Evolutionary conservation across 2,329 filamentous ascomycete genomes (phyloP), one percentile per base, ranked within the genome.

Genomic region (Venturia carpophila): DNA sequence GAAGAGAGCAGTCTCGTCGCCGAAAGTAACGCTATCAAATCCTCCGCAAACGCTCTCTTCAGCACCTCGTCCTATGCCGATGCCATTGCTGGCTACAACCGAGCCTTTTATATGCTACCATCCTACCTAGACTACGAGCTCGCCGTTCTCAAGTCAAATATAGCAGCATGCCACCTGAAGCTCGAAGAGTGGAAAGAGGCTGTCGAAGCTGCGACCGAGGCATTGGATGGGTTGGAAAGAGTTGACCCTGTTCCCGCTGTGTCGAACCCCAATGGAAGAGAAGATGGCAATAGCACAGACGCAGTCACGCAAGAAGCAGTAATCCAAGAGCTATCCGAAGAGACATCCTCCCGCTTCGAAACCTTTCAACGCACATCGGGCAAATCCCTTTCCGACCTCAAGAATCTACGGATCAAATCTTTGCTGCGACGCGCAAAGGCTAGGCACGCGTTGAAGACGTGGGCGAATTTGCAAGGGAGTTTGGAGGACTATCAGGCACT

Each of bases 161-260:
- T 97, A 69, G 84, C 93, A 1, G 93, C 92, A 11, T 96, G 92
- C 73, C 86, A 96, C 71, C 75, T 97, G 64, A 95, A 95, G 74
- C 80, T 95, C 3, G 82, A 87, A 67, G 87, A 93, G 67, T 97
- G 92, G 90, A 91, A 92, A 69, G 86, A 90, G 39, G 90, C 91
- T 11, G 83, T 92, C 55, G 87, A 87, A 61, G 82, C 84, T 11
- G 92, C 92, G 0, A 89, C 86, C 0, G 80, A 84, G 13, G 87
- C 91, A 1, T 73, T 97, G 0, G 87, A 92, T 13, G 82, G 83
- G 0, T 77, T 97, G n/a, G 85, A 89, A 67, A 81, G 83, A 37
- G 71, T 93, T 30, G 74, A 83, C 58, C 79, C 80, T 4, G 66
- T 69, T 76, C 76, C 73, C 10, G n/a, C 10, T 10, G 34, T 34